Evolutionary conservation across 2,329 filamentous ascomycete genomes (phyloP).

Genomic region (Aspergillus texensis): DNA sequence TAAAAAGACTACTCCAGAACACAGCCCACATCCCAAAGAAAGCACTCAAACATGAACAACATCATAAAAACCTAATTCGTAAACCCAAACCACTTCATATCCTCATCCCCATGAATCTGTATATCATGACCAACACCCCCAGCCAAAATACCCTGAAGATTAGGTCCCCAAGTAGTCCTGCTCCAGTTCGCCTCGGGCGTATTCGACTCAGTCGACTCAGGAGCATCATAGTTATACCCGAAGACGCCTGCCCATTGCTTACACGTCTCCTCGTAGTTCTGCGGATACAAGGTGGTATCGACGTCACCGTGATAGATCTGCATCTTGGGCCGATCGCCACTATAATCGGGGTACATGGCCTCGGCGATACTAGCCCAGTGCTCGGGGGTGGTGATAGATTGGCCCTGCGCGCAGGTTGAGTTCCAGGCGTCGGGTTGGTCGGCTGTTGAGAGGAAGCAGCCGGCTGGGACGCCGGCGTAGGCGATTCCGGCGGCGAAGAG

Average conservation of each 20-base stretch:
- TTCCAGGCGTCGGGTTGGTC: constrained; percentile 27
- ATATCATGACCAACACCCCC: constrained; percentile 26
- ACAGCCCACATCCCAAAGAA: too few relatives aligned
- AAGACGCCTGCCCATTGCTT: constrained; percentile 60
- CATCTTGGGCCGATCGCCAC: constrained; percentile 56
- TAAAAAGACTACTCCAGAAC: too few relatives aligned
- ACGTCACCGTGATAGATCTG: constrained; percentile 60
- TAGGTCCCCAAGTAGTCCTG: constrained; percentile 25
- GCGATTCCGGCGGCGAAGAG: constrained; percentile 27
- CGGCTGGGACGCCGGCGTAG: constrained; percentile 25
- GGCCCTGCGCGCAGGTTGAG: constrained; percentile 24
- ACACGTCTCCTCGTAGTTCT: constrained; percentile 61
- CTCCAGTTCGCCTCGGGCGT: constrained; percentile 22
- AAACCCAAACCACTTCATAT: constrained; percentile 32
- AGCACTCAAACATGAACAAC: too few relatives aligned
- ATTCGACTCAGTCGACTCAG: constrained; percentile 15
- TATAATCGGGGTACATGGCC: constrained; percentile 36
- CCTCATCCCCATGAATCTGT: constrained; percentile 23
- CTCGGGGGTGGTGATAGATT: constrained; percentile 22
- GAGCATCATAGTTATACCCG: constrained; percentile 34
- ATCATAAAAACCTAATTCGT: not conserved
- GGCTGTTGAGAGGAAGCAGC: constrained; percentile 23
- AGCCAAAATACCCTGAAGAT: constrained; percentile 27
- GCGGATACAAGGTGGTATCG: constrained; percentile 54
- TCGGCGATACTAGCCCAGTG: constrained; percentile 24